Base-by-base conservation (phyloP, 2,329 filamentous ascomycete genomes). In the Ophiosphaerella herpotricha region DNA sequence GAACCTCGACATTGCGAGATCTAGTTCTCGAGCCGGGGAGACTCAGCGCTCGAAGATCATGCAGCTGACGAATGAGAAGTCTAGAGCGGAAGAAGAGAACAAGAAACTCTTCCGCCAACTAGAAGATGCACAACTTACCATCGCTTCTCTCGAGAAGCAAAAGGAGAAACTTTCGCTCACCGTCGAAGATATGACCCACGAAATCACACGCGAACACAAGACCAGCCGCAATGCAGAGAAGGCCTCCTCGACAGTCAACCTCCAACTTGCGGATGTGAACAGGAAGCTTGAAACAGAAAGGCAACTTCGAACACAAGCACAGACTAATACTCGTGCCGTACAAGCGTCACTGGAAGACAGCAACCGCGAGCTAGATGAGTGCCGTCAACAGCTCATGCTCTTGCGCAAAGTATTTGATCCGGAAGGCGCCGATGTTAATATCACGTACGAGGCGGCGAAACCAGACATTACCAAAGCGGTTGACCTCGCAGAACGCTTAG, bases 1-100 rank as follows among this genome's bases (percentile, higher is more conserved):
- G 78, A 94, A 95, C 26, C 82, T 99, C 6, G 93, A 99, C 68
- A 95, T 99, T 71, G 93, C 93, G 35, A 85, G 94, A 39, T 94
- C 93, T 0, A 90, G 85, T 52, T 96, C 92, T 5, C 87, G 88
- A 51, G 93, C 89, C 26, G 91, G 84, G 54, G 93, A 97, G 61
- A 89, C 86, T 29, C 90, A 91, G 39, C 86, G 92, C 33, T 82
- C 86, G 2, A 89, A 94, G 59, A 79, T 97, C 40, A 74, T 84
- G 34, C 85, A 87, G 50, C 78, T 97, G 24, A 91, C 93, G 57
- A 84, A 86, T 13, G 93, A 97, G 66, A 97, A 96, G 75, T 73
- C 82, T 1, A 90, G 88, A 63, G 74, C 89, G 0, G 92, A 97
- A 51, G 91, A 96, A 59, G 87, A 93, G 44, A 91, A 89, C 66